Conservation (phyloP, 305 asterid genomes). For the Fraxinus floribunda region DNA sequence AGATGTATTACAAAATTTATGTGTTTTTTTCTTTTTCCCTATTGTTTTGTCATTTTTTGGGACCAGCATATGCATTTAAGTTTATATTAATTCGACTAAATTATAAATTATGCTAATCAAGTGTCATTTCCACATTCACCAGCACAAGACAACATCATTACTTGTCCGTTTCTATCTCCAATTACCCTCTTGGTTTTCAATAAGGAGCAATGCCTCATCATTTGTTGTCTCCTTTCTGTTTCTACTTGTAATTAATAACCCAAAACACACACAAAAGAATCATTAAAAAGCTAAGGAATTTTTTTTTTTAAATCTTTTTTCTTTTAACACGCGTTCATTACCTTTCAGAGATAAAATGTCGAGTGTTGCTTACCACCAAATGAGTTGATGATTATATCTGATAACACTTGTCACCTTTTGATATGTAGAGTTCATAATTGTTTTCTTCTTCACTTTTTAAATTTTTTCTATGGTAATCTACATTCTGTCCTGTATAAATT, state of each 20-base stretch:
- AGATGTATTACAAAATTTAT: not conserved
- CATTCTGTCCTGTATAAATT: not conserved
- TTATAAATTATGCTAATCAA: not conserved
- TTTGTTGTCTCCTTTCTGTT: slow-evolving; percentile 15
- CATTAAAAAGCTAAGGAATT: not conserved
- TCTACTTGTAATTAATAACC: not conserved
- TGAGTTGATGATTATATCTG: slow-evolving; percentile 56
- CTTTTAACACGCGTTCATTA: slow-evolving; percentile 38
- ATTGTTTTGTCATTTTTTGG: not conserved
- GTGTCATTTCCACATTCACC: slow-evolving; percentile 36
- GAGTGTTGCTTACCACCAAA: slow-evolving; percentile 43
- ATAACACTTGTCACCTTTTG: slow-evolving; percentile 50
- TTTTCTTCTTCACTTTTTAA: slow-evolving; percentile 17
- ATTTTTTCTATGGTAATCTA: not conserved
- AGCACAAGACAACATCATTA: slow-evolving; percentile 56
- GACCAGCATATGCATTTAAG: not conserved
- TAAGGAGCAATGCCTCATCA: slow-evolving; percentile 32
- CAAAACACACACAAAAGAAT: not conserved
- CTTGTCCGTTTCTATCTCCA: slow-evolving; percentile 40
- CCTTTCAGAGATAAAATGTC: slow-evolving; percentile 44
- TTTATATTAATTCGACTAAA: not conserved
- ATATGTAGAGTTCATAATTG: slow-evolving; percentile 23
- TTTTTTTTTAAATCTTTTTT: not conserved
- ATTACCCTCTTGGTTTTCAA: slow-evolving; percentile 30
- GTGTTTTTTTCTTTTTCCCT: not conserved